A percentile compares a stretch with the other conserved stretches of the same genome.
Evolutionary conservation across 1,284 basidiomycete genomes (phyloP).

Genomic region (Ganoderma multipileum): DNA sequence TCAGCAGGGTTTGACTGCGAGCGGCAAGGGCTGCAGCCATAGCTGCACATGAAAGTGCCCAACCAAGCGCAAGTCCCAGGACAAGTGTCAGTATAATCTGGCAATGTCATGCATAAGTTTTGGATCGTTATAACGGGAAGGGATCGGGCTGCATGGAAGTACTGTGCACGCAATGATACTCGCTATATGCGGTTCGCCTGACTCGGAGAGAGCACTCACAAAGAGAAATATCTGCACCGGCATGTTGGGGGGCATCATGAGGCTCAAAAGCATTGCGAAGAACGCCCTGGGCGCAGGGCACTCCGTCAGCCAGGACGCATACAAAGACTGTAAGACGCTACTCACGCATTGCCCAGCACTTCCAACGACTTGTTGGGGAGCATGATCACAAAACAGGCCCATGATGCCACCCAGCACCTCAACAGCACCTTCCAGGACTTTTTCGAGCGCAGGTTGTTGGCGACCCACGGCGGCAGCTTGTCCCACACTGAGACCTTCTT

Average conservation of each 20-base stretch:
- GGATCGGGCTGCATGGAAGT: neutral
- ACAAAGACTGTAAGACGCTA: slow-evolving; percentile 7
- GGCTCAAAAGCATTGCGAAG: slow-evolving; percentile 43
- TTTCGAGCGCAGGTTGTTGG: slow-evolving; percentile 37
- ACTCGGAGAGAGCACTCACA: slow-evolving; percentile 37
- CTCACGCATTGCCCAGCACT: slow-evolving; percentile 43
- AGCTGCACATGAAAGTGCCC: slow-evolving; percentile 77
- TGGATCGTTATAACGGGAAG: neutral
- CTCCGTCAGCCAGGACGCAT: slow-evolving; percentile 5
- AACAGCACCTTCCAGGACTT: slow-evolving; percentile 39
- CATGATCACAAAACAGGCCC: slow-evolving; percentile 40
- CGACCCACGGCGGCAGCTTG: slow-evolving; percentile 42
- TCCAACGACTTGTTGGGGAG: slow-evolving; percentile 40
- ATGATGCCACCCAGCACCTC: slow-evolving; percentile 43
- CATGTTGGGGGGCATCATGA: slow-evolving; percentile 45
- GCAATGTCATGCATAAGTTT: neutral
- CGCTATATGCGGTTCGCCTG: neutral
- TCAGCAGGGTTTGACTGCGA: slow-evolving; percentile 58
- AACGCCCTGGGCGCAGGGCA: slow-evolving; percentile 39
- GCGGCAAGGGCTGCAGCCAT: slow-evolving; percentile 73
- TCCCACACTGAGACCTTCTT: slow-evolving; percentile 13
- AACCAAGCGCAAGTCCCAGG: slow-evolving; percentile 71
- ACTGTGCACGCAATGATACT: neutral
- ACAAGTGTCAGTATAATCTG: slow-evolving; percentile 56
- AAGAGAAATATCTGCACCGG: slow-evolving; percentile 47